These are phyloP conservation scores for Lachnellula suecica DNA, from an alignment of 2,329 filamentous ascomycete species.

Conservation along the genomic window DNA sequence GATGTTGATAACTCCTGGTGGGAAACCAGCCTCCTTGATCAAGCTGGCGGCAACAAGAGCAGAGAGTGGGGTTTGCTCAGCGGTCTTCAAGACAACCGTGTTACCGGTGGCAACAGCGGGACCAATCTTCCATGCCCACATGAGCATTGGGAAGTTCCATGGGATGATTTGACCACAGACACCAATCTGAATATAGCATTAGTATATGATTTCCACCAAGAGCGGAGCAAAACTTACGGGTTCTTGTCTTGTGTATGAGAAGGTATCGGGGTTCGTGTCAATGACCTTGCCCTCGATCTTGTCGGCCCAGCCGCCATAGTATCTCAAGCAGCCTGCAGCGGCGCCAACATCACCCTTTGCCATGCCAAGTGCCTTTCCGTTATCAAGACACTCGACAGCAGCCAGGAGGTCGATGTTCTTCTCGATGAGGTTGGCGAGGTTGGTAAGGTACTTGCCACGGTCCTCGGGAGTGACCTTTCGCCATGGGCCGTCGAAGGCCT, in stretches of 20 bases:
- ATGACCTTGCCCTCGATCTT: slow-evolving; percentile 71
- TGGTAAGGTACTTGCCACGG: slow-evolving; percentile 68
- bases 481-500: slow-evolving; percentile 79
- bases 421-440: slow-evolving; percentile 79
- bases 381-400: slow-evolving; percentile 83
- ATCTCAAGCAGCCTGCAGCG: slow-evolving; percentile 72
- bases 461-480: slow-evolving; percentile 64
- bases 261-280: slow-evolving; percentile 62
- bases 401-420: slow-evolving; percentile 75
- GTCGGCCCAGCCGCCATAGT: slow-evolving; percentile 76
- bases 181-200: slow-evolving; percentile 42
- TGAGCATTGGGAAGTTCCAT: slow-evolving; percentile 69
- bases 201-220: background rate
- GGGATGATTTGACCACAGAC: slow-evolving; percentile 73
- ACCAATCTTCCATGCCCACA: slow-evolving; percentile 67
- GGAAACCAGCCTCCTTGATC: slow-evolving; percentile 64
- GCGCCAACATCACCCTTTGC: slow-evolving; percentile 72
- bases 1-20: slow-evolving; percentile 63
- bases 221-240: slow-evolving; percentile 44
- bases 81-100: slow-evolving; percentile 59
- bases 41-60: slow-evolving; percentile 53
- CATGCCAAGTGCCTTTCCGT: slow-evolving; percentile 78
- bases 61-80: slow-evolving; percentile 61
- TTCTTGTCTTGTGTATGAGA: slow-evolving; percentile 69
- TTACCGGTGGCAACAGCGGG: slow-evolving; percentile 60